These are phyloP conservation scores for Carex myosuroides DNA, from an alignment of 176 grass and related monocot species.

Conservation along the genomic window DNA sequence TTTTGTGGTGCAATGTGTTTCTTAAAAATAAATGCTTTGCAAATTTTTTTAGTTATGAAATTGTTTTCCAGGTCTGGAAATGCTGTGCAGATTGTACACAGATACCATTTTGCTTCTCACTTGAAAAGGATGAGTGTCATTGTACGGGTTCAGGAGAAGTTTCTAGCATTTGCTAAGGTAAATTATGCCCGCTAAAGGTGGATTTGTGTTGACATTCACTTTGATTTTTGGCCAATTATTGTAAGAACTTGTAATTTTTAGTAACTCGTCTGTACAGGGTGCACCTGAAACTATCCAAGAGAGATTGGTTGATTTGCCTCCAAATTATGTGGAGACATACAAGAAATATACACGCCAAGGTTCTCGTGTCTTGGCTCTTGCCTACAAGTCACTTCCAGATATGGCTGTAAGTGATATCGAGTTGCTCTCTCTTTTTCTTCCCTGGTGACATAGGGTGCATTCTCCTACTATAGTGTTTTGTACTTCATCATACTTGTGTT, in stretches of 20 bases:
- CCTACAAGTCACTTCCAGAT: conserved; percentile 82
- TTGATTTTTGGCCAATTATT: conserved; percentile 10
- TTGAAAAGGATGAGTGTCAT: conserved; percentile 99
- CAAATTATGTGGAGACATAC: conserved; percentile 88
- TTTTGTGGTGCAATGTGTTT: conserved; percentile 2
- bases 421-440: not conserved
- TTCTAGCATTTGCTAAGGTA: conserved; percentile 91
- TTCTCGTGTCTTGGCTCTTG: conserved; percentile 92
- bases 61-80: conserved; percentile 66
- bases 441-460: not conserved
- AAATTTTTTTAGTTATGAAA: conserved; percentile 3
- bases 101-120: conserved; percentile 98
- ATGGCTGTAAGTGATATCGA: conserved; percentile 67
- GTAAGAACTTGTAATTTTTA: not conserved
- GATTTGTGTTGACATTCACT: conserved; percentile 5
- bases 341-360: conserved; percentile 96
- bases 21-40: not conserved
- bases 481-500: not conserved
- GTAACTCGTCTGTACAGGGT: conserved; percentile 41
- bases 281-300: conserved; percentile 98
- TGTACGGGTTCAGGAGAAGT: conserved; percentile 79
- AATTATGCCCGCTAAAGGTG: not conserved
- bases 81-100: conserved; percentile 90
- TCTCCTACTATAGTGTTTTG: not conserved
- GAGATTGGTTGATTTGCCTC: conserved; percentile 73